Evolutionary conservation across 306 rosid genomes (phyloP).

Genomic region (Boehmeria nivea): DNA sequence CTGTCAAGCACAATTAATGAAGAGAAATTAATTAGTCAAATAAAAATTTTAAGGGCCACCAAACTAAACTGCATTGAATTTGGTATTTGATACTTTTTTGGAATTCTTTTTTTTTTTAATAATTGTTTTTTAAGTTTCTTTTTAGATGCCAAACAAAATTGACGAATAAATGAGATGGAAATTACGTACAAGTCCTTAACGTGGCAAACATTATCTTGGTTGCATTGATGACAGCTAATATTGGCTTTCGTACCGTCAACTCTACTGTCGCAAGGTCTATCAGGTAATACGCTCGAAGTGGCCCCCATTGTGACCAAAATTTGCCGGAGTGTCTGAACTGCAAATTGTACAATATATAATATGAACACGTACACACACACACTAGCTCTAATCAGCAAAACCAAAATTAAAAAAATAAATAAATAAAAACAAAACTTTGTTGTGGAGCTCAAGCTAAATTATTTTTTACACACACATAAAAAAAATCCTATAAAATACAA

Average conservation of each 20-base stretch:
- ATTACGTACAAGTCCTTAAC: neutral
- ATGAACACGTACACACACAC: no score
- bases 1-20: conserved; percentile 11
- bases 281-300: neutral
- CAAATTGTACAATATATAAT: neutral
- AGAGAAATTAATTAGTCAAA: no score
- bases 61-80: no score
- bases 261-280: neutral
- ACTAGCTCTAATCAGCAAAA: no score
- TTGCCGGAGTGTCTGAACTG: conserved; percentile 1
- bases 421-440: no score
- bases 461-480: no score
- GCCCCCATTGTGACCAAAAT: neutral
- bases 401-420: neutral
- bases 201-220: neutral
- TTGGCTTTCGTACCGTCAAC: neutral
- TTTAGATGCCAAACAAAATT: neutral
- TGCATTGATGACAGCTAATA: neutral
- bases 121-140: no score
- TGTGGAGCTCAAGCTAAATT: no score
- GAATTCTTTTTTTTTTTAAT: no score
- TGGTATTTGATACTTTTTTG: no score
- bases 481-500: no score
- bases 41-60: no score
- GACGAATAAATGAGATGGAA: neutral